Evolutionary conservation across 2,329 filamentous ascomycete species (phyloP), one percentile per base, ranked within the genome.

Genomic region (Ophiostoma himal-ulmi): DNA sequence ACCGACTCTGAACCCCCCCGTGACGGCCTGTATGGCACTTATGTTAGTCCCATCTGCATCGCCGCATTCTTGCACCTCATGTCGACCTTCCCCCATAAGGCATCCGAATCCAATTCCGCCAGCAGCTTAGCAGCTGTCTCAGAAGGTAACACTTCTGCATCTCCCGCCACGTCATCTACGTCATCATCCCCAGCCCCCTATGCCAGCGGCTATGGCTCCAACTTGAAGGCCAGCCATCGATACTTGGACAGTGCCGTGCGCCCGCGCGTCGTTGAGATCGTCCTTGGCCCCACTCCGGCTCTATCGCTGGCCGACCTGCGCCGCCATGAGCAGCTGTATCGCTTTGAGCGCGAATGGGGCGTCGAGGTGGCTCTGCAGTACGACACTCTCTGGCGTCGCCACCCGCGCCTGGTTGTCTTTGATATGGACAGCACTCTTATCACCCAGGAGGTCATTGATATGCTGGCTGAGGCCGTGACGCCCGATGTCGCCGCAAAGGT

Each of bases 361-460:
- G 89, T 95, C 57, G 92, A 96, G 79, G 90, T 94, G 17, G 87
- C 91, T 26, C 83, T 96, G 73, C 92, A 96, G 79, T 80, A 80
- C 57, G 91, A 94, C 77, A 86, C 83, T 39, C 83, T 94, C 41
- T 93, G 90, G 83, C 85, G 93, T 71, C 86, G 90, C 37, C 88
- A 96, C 79, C 94, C 94, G 74, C 88, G 94, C 10, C 84, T 98
- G 13, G 93, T 94, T 3, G 92, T 97, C 41, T 99, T 99, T 77
- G 95, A 99, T 79, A 99, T 99, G 95, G 95, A 99, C 82, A 95
- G 91, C 79, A 99, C 95, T 0, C 86, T 99, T 72, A 98, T 99
- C 78, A 91, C 94, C 69, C 94, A 99, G 79, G 95, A 99, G 82
- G 94, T 97, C 72, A 98, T 99, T 77, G 95, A 99, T 79, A 89